Conservation (phyloP, 2,329 filamentous ascomycete genomes). For the Trichoderma breve region DNA sequence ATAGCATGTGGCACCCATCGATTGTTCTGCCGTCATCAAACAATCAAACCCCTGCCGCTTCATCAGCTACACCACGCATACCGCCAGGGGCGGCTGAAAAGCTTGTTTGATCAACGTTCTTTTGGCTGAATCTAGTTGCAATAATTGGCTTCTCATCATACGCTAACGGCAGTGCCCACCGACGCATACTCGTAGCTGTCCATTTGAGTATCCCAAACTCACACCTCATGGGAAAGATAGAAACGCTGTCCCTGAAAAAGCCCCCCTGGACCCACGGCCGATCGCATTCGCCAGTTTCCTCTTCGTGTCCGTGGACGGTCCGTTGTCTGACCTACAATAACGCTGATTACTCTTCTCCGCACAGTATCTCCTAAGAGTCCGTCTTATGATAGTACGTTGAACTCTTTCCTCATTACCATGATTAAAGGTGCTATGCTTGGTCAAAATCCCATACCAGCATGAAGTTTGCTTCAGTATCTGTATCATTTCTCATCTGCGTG, state of each 20-base stretch:
- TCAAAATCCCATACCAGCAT: neutral
- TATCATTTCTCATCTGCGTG: neutral
- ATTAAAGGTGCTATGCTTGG: neutral
- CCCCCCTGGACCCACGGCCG: slow-evolving; percentile 18
- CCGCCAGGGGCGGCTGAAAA: slow-evolving; percentile 7
- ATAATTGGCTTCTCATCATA: neutral
- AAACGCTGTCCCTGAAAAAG: neutral
- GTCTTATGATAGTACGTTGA: neutral
- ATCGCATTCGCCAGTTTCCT: neutral
- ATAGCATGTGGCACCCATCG: neutral
- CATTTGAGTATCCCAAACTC: neutral
- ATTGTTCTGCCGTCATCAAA: neutral
- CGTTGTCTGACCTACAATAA: neutral
- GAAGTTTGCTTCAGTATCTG: neutral
- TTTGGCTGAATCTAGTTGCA: neutral
- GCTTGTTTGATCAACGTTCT: slow-evolving; percentile 11
- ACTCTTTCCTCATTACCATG: neutral
- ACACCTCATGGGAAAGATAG: neutral
- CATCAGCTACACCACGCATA: neutral
- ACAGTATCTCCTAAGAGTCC: neutral
- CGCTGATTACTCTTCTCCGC: slow-evolving; percentile 2
- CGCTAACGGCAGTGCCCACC: neutral
- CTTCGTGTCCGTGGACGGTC: neutral
- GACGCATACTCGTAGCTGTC: too few species aligned
- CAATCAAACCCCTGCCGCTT: neutral